Evolutionary conservation across 805 yeast genomes (phyloP).

Genomic region (Starmerella khaoyaiensis): DNA sequence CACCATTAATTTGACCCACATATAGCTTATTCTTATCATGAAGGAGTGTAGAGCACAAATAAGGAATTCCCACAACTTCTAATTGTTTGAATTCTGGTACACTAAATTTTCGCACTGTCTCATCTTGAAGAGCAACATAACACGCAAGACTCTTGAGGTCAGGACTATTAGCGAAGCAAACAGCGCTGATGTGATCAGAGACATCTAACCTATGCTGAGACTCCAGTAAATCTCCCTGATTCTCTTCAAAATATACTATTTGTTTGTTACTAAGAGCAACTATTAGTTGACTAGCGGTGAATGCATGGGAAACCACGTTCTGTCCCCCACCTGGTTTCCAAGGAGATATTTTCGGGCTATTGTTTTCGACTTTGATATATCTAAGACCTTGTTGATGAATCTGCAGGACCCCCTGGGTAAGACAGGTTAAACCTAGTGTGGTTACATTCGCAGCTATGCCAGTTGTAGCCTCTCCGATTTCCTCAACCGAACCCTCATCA

Average conservation of each 20-base stretch:
- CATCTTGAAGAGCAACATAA: conserved; percentile 61
- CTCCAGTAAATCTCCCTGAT: conserved; percentile 56
- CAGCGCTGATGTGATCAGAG: conserved; percentile 25
- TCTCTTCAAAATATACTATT: conserved; percentile 71
- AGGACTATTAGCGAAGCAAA: conserved; percentile 40
- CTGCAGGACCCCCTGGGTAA: conserved; percentile 62
- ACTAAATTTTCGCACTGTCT: conserved; percentile 43
- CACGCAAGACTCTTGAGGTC: conserved; percentile 41
- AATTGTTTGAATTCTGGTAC: conserved; percentile 3
- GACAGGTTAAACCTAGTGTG: conserved; percentile 56
- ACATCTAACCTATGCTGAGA: conserved; percentile 48
- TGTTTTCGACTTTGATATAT: conserved; percentile 32
- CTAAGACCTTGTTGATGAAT: conserved; percentile 58
- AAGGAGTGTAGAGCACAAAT: conserved; percentile 1
- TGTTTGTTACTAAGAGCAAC: conserved; percentile 62
- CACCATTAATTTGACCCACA: conserved; percentile 13
- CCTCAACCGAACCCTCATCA: conserved; percentile 52
- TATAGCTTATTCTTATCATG: neutral
- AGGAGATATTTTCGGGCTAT: conserved; percentile 33
- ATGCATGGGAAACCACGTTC: conserved; percentile 43
- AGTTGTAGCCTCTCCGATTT: conserved; percentile 43
- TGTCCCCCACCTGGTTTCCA: conserved; percentile 82
- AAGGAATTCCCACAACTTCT: conserved; percentile 1
- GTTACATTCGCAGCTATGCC: conserved; percentile 43
- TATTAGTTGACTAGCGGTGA: conserved; percentile 55